Evolutionary conservation across 805 yeast species (phyloP).

Genomic region (Kazachstania martiniae): DNA sequence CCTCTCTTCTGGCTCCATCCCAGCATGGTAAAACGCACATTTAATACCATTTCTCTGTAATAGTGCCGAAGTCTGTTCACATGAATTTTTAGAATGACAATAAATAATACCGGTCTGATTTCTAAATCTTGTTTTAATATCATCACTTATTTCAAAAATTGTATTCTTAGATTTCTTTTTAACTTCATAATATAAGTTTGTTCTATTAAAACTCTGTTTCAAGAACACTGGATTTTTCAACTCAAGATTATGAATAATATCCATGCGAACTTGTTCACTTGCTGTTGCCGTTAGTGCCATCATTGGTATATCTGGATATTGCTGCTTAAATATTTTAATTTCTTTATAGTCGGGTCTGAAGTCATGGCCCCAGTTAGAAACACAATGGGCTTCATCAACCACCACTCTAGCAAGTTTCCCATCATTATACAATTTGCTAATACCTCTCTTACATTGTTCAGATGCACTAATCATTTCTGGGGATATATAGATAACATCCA

Average conservation of each 20-base stretch:
- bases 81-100: conserved; percentile 81
- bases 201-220: conserved; percentile 88
- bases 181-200: conserved; percentile 74
- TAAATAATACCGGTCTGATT: conserved; percentile 80
- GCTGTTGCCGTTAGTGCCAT: conserved; percentile 99
- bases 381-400: conserved; percentile 97
- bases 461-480: conserved; percentile 92
- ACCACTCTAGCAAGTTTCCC: conserved; percentile 71
- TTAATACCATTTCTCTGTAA: conserved; percentile 49
- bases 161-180: conserved; percentile 47
- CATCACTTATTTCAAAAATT: conserved; percentile 48
- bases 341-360: conserved; percentile 92
- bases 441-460: conserved; percentile 52
- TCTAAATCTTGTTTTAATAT: conserved; percentile 40
- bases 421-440: conserved; percentile 44
- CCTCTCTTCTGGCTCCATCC: conserved; percentile 74
- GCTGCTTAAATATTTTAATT: conserved; percentile 57
- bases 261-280: conserved; percentile 78
- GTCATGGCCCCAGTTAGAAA: conserved; percentile 98
- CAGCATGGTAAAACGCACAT: conserved; percentile 85
- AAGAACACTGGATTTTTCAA: conserved; percentile 53
- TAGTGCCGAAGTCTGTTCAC: conserved; percentile 70
- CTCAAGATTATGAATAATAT: conserved; percentile 70
- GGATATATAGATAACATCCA: conserved; percentile 77
- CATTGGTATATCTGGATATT: conserved; percentile 74